Evolutionary conservation across 805 yeast species (phyloP), one percentile per base, ranked within the genome.

Genomic region (Starmera pachycereana): DNA sequence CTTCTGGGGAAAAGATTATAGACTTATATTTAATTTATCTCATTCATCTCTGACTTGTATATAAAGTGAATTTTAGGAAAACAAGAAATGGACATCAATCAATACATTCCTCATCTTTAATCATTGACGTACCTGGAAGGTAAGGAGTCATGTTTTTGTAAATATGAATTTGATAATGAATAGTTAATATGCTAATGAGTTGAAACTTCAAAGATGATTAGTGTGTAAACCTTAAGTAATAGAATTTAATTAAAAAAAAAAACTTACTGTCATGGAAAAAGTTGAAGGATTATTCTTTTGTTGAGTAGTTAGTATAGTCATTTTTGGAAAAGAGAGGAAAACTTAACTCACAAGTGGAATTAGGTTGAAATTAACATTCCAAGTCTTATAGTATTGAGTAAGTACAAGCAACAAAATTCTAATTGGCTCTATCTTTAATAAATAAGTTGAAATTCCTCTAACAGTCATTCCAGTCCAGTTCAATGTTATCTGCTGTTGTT

Each of bases 1-100:
- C 42, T 81, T 11, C 52, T 83, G 16, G 80, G 84, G 0, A 76
- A 73, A 8, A 72, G 73, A 57, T 56, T 81, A 14, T 72, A 16
- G 50, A 47, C 33, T 33, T n/a, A 4, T 8, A 22, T 22, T 32
- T 16, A 32, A n/a, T 12, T 12, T 6, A 29, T 29, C 13, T 5
- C 18, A 14, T 31, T 12, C 14, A 13, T 34, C 10, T 34, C 11
- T 5, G 14, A 12, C 27, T 31, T 13, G 18, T 16, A 16, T 16
- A 29, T 12, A 29, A 29, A 12, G 31, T 29, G 31, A 12, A 29
- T 29, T 12, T 29, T 12, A 4, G 4, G 14, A 30, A n/a, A 13
- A n/a, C 32, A 30, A 30, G 14, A 30, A 7, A n/a, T 13, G 10
- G 14, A n/a, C 14, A 30, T 33, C 29, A 33, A 19, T 33, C 36